These are phyloP conservation scores for Coemansia sp. DNA, from an alignment of 192 early-diverging fungal species.

Conservation along the genomic window DNA sequence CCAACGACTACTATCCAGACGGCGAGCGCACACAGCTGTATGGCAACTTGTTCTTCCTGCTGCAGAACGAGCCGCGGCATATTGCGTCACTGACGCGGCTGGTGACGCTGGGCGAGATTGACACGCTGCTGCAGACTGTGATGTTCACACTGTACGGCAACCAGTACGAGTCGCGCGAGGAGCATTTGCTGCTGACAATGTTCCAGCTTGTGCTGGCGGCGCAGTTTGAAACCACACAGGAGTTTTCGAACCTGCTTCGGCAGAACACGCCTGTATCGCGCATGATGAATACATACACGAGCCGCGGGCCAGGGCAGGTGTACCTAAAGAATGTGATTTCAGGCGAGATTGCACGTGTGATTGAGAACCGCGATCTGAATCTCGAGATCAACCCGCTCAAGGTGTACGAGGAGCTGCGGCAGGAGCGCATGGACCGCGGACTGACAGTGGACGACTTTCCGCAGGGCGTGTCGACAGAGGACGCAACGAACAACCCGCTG, in stretches of 20 bases:
- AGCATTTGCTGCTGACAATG: slow-evolving; percentile 92
- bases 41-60: slow-evolving; percentile 88
- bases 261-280: slow-evolving; percentile 97
- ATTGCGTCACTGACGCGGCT: slow-evolving; percentile 83
- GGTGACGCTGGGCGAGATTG: slow-evolving; percentile 86
- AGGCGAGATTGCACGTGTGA: slow-evolving; percentile 74
- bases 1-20: slow-evolving; percentile 66
- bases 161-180: slow-evolving; percentile 95
- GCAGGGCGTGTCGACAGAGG: slow-evolving; percentile 76
- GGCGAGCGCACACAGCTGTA: slow-evolving; percentile 82
- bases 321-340: slow-evolving; percentile 87
- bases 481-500: slow-evolving; percentile 75
- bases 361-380: slow-evolving; percentile 79
- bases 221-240: slow-evolving; percentile 91
- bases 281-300: slow-evolving; percentile 97
- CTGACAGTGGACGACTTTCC: slow-evolving; percentile 58
- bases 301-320: slow-evolving; percentile 88
- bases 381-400: slow-evolving; percentile 95
- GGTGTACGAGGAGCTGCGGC: slow-evolving; percentile 57
- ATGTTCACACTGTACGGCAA: slow-evolving; percentile 97
- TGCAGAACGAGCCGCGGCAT: slow-evolving; percentile 89
- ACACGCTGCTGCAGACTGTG: slow-evolving; percentile 89
- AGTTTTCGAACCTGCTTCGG: slow-evolving; percentile 83
- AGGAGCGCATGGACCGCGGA: slow-evolving; percentile 32
- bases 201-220: slow-evolving; percentile 91